Base-by-base conservation (phyloP, 2,329 filamentous ascomycete genomes). In the Pseudogymnoascus destructans region DNA sequence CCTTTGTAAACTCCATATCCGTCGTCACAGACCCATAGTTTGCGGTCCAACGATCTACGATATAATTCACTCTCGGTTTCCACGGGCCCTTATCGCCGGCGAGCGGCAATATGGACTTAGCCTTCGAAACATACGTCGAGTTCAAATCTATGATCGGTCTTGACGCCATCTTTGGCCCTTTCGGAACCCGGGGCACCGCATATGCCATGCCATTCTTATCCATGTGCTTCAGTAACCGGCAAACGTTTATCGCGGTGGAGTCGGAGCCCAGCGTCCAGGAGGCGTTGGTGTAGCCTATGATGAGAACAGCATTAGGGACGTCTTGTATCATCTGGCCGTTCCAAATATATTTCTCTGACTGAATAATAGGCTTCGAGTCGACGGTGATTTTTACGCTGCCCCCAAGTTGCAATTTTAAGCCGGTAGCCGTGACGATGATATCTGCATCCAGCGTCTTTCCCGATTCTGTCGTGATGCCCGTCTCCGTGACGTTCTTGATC, bases 251-350 rank as follows among this genome's bases (percentile, higher is more conserved):
- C 1, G 66, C 64, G 9, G 66, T 66, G 2, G 61, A 57, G 40
- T 85, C 83, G 0, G 80, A 78, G 2, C 84, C 84, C 0, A 85
- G 76, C 0, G 85, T 88, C 84, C 84, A 89, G 0, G 78, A 79
- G 0, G 79, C 77, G 52, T 84, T 80, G 17, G 80, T 78, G 67
- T 87, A 88, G 7, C 85, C 85, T 42, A 84, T 73, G 33, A 85
- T 72, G 57, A 81, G 74, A 1, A 75, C 74, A 1, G 79, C 70
- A 65, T 88, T 89, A 5, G 85, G 85, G 1, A 87, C 67, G 54
- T 79, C 81, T 63, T 86, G 78, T 1, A 88, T 68, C 83, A 88
- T 85, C 58, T 76, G 71, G 4, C 78, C 78, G 64, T 80, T 80
- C 84, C 84, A 88, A 10, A 79, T 68, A 66, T 78, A 84, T 57